Evolutionary conservation across 768 basidiomycete genomes (phyloP), one percentile per base, ranked within the genome.

Genomic region (Pulveroboletus ravenelii): DNA sequence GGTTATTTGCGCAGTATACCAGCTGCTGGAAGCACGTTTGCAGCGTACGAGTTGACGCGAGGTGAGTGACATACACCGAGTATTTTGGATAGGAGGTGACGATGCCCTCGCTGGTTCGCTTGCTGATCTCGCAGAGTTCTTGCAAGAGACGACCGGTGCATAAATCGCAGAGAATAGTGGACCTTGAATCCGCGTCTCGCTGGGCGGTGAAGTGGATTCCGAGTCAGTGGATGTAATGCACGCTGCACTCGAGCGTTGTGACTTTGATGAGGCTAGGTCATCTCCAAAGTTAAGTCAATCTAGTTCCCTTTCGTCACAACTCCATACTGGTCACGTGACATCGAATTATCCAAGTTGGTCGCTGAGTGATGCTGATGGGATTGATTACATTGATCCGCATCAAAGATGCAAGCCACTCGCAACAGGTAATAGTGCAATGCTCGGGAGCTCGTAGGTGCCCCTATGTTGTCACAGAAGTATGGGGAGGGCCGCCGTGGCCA

Each of bases 1-100:
- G 10, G 3, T 44, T 1, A 42, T 41, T 3, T 31, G 42, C 15
- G 34, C 45, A 92, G 91, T 68, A 91, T 94, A 60, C 93, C 93
- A 13, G 89, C 93, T 6, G 93, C 92, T 12, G 93, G 82, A 38
- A 84, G 85, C 57, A 96, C 93, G 3, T 95, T 96, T 57, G 85
- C 89, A 10, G 87, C 88, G 0, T 96, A 87, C 61, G 93, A 96
- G 66, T 62, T 93, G 25, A 89, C 85, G 0, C 71, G 89, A 73
- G 85, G 85, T 84, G 46, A 48, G 77, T 59, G 5, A 25, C 20
- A 3, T 51, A 12, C 14, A 13, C 2, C 14, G 23, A 10, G 2
- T 25, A 12, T 36, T n/a, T 41, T n/a, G 2, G 18, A 17, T 18
- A 1, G 13, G 17, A 10, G 1, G 31, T 50, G 32, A 47, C 29